These are phyloP conservation scores for Claviceps digitariae DNA, from an alignment of 2,329 filamentous ascomycete genomes.

Conservation along the genomic window DNA sequence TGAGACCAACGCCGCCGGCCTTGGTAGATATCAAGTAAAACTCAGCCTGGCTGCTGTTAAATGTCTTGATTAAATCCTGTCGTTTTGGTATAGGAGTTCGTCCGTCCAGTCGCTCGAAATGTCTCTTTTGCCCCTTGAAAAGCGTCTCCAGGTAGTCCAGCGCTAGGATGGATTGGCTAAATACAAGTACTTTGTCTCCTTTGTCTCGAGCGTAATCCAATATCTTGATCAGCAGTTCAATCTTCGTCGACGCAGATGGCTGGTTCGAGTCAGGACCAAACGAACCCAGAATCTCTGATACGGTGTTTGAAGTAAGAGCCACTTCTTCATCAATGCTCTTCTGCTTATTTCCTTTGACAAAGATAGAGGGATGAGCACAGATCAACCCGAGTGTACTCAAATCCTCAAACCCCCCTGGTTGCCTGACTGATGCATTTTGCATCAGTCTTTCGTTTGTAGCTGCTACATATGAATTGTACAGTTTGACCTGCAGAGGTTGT, in stretches of 20 bases:
- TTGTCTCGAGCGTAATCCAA: conserved; percentile 46
- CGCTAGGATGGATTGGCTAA: conserved; percentile 58
- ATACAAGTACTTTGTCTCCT: conserved; percentile 67
- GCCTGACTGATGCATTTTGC: neutral
- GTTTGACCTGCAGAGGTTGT: conserved; percentile 46
- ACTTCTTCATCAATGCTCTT: conserved; percentile 4
- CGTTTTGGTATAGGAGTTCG: conserved; percentile 40
- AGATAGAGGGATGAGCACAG: conserved; percentile 40
- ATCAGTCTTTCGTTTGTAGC: conserved; percentile 5
- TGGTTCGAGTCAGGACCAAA: conserved; percentile 29
- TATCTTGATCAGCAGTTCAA: conserved; percentile 53
- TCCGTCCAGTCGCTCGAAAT: conserved; percentile 54
- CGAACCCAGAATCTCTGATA: conserved; percentile 19
- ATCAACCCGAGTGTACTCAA: conserved; percentile 30
- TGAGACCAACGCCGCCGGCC: conserved; percentile 72
- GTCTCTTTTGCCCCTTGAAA: conserved; percentile 35
- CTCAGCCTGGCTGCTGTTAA: conserved; percentile 45
- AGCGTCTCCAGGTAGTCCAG: conserved; percentile 54
- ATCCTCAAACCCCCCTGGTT: conserved; percentile 21
- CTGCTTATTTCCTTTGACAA: conserved; percentile 11
- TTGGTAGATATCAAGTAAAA: conserved; percentile 73
- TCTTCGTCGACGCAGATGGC: conserved; percentile 51
- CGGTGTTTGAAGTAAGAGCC: conserved; percentile 14
- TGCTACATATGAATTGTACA: conserved; percentile 42
- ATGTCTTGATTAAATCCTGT: conserved; percentile 50